These are phyloP conservation scores for Entomortierella lignicola DNA, from an alignment of 192 early-diverging fungal species.

Conservation along the genomic window DNA sequence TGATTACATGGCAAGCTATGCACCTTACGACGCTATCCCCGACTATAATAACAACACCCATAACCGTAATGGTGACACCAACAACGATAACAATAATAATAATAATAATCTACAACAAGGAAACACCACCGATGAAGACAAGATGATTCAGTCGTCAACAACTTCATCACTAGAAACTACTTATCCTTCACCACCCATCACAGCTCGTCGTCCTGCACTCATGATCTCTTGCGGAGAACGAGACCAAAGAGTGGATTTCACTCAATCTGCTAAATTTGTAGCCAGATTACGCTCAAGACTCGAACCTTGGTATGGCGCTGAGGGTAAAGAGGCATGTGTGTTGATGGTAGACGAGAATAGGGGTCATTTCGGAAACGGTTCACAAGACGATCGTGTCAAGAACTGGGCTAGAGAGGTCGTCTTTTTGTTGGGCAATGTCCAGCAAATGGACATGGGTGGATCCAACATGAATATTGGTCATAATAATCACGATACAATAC, in stretches of 20 bases:
- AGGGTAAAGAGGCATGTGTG: conserved; percentile 43
- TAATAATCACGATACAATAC: background rate
- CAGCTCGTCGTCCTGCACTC: conserved; percentile 64
- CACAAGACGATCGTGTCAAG: conserved; percentile 59
- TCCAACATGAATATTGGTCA: background rate
- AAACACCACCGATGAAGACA: too few species aligned
- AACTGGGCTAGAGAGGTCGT: conserved; percentile 65
- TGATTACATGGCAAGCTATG: conserved; percentile 66
- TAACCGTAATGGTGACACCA: background rate
- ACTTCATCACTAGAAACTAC: conserved; percentile 4
- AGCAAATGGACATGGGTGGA: conserved; percentile 34
- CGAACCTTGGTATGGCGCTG: conserved; percentile 27
- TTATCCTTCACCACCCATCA: conserved; percentile 18
- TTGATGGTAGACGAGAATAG: conserved; percentile 61
- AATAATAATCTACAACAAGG: background rate
- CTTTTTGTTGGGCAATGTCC: conserved; percentile 61
- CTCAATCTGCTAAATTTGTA: conserved; percentile 91
- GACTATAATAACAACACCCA: conserved; percentile 7
- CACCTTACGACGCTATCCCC: conserved; percentile 77
- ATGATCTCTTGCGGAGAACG: conserved; percentile 81
- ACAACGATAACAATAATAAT: background rate
- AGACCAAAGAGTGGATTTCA: conserved; percentile 85
- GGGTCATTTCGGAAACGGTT: conserved; percentile 66
- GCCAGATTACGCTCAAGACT: conserved; percentile 68
- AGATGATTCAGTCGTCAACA: too few species aligned